Evolutionary conservation across 164 flowering plant species (phyloP), one percentile per base, ranked within the genome.

Genomic region (Tetracentron sinense): DNA sequence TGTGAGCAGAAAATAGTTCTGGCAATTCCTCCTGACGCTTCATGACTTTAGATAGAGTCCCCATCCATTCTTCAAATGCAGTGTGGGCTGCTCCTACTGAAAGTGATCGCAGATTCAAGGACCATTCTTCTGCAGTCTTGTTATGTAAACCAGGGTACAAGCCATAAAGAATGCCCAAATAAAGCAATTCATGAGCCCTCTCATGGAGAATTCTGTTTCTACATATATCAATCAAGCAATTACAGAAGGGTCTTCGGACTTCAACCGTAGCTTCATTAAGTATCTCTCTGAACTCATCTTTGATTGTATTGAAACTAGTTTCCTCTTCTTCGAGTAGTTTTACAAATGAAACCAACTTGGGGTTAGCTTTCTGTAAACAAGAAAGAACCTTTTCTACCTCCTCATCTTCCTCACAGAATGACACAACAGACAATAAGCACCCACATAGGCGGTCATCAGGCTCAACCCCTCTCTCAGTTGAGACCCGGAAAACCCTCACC

Each of bases 21-120:
- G 98, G 96, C 73, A 92, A 68, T 16, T 63, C 72, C 68, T 86
- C 96, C n/a, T 81, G 28, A 0, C 83, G 78, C 69, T 75, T 66
- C 1, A 87, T 76, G 5, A 80, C 67, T 54, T 80, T 81, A 1
- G 79, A 74, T 47, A 93, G 58, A 21, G 84, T 78, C 22, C 74
- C 75, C 87, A 94, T 78, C 99, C 99, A 94, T 58, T 91, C 99
- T 65, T 88, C 96, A 31, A 94, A 83, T 3, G 99, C 99, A 17
- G 99, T 94, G 50, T 77, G 74, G 17, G 99, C 97, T 42, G 97
- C 99, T 49, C 99, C 99, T 12, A 89, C 79, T 0, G 99, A 91
- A 29, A 94, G 74, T 2, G 95, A 86, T 38, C 96, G 69, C 6
- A 94, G 90, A 46, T 91, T 83, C 58, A 94, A 65, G 19, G 88